These are phyloP conservation scores for Mycena floridula DNA, from an alignment of 768 basidiomycete genomes.

Conservation along the genomic window DNA sequence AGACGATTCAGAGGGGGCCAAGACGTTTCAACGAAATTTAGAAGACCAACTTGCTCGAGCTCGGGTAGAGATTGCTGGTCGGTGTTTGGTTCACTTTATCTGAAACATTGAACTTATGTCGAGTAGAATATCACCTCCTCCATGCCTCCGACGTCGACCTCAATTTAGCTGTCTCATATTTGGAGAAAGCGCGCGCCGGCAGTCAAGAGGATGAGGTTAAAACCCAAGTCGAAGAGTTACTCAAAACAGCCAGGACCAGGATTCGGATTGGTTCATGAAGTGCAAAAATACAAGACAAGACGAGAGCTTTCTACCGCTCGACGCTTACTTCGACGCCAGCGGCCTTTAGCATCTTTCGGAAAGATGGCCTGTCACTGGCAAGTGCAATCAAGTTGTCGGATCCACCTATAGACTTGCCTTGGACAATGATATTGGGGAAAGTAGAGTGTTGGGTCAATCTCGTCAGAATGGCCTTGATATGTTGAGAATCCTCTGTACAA, in stretches of 20 bases:
- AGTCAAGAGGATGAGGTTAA: neutral
- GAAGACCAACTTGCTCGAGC: neutral
- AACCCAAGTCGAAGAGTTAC: neutral
- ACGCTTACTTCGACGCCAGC: conserved; percentile 35
- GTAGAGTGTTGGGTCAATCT: conserved; percentile 64
- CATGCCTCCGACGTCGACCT: neutral
- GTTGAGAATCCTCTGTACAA: conserved; percentile 47
- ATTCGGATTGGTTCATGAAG: neutral
- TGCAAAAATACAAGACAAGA: conserved; percentile 3
- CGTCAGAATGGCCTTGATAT: conserved; percentile 59
- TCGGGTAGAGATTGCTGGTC: neutral
- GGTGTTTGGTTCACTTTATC: no score
- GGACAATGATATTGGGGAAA: conserved; percentile 70
- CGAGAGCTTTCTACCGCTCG: no score
- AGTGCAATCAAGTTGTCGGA: conserved; percentile 51
- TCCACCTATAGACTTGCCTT: conserved; percentile 60
- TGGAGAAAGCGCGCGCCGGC: neutral
- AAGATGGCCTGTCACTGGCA: conserved; percentile 39
- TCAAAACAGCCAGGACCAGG: neutral
- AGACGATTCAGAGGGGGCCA: neutral
- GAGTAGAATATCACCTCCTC: neutral
- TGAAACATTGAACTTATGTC: no score
- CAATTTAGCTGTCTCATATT: neutral
- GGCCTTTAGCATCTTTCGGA: conserved; percentile 40
- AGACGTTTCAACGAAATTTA: neutral